Percentiles rank a stretch among this genome's conserved stretches.
phyloP scores from a whole-genome alignment of 208 protist species.

The Angomonas desouzai region DNA sequence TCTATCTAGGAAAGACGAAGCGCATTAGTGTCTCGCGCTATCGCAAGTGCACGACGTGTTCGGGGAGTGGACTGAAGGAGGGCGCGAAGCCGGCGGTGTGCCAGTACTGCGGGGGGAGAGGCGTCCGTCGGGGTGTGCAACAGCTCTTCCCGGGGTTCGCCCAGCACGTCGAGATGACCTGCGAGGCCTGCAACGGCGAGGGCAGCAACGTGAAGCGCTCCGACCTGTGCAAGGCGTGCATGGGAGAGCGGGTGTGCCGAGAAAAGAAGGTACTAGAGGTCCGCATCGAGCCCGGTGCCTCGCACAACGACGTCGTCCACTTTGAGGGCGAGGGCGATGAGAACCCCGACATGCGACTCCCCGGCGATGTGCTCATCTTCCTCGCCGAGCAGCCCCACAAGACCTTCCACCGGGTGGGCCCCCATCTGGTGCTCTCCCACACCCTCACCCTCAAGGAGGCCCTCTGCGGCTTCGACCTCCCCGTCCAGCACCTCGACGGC shows the following conservation, averaged over 20 bases:
- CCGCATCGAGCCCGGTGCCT: constrained; percentile 93
- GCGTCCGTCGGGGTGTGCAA: constrained; percentile 81
- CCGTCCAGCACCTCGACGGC: constrained; percentile 88
- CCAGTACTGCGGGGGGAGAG: constrained; percentile 86
- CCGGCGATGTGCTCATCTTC: constrained; percentile 97
- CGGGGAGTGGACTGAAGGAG: constrained; percentile 47
- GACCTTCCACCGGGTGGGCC: constrained; percentile 87
- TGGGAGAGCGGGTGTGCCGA: constrained; percentile 86
- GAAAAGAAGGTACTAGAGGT: constrained; percentile 95
- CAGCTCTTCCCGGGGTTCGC: constrained; percentile 95
- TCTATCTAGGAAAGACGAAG: constrained; percentile 94
- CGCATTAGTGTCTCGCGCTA: constrained; percentile 88
- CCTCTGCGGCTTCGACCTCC: constrained; percentile 88
- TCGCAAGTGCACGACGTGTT: constrained; percentile 68
- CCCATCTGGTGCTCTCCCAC: constrained; percentile 91
- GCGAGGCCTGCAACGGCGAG: constrained; percentile 87
- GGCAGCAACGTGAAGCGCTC: constrained; percentile 67
- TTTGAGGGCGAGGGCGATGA: constrained; percentile 96
- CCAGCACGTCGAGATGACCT: constrained; percentile 88
- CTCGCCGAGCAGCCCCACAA: constrained; percentile 90
- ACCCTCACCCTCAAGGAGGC: constrained; percentile 91
- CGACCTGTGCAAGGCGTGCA: constrained; percentile 92
- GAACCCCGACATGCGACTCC: constrained; percentile 61
- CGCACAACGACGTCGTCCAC: constrained; percentile 88
- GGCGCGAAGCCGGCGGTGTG: constrained; percentile 67